A percentile compares a stretch with the other conserved stretches of the same genome.
Evolutionary conservation across 192 early-diverging fungal genomes (phyloP).

Genomic region (Coemansia sp.): DNA sequence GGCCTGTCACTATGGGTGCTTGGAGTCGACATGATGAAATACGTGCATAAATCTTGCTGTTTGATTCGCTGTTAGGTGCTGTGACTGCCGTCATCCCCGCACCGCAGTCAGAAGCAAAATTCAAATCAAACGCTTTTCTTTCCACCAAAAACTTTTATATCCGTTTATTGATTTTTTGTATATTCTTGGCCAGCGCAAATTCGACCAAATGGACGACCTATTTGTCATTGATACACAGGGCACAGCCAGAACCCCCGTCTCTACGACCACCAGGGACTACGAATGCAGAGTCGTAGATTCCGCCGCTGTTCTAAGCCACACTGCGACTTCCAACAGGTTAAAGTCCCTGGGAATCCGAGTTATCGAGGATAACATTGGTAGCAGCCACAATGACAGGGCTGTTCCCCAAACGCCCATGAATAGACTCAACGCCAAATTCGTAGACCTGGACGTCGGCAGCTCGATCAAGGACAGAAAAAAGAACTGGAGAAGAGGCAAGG

Average conservation of each 20-base stretch:
- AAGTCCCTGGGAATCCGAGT: background rate
- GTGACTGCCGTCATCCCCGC: too few species aligned
- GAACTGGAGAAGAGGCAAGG: background rate
- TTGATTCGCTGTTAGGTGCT: too few species aligned
- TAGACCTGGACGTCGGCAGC: conserved; percentile 18
- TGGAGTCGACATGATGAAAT: conserved; percentile 27
- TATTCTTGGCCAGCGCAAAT: background rate
- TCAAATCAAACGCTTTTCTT: too few species aligned
- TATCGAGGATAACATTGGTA: background rate
- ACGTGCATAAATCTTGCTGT: too few species aligned
- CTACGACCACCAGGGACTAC: conserved; percentile 3
- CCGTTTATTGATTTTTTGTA: background rate
- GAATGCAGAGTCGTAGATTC: conserved; percentile 13
- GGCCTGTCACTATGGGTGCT: conserved; percentile 44
- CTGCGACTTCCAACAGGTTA: background rate
- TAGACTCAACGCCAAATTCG: conserved; percentile 27
- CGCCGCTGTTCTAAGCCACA: background rate
- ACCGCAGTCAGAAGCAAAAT: too few species aligned
- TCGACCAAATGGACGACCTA: conserved; percentile 36
- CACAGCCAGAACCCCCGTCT: background rate
- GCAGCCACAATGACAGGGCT: background rate
- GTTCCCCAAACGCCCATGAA: conserved; percentile 1
- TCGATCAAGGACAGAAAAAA: background rate
- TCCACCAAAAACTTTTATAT: conserved; percentile 2
- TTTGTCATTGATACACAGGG: conserved; percentile 45